Evolutionary conservation across 2,329 filamentous ascomycete genomes (phyloP).

Genomic region (Neofusicoccum cordaticola): DNA sequence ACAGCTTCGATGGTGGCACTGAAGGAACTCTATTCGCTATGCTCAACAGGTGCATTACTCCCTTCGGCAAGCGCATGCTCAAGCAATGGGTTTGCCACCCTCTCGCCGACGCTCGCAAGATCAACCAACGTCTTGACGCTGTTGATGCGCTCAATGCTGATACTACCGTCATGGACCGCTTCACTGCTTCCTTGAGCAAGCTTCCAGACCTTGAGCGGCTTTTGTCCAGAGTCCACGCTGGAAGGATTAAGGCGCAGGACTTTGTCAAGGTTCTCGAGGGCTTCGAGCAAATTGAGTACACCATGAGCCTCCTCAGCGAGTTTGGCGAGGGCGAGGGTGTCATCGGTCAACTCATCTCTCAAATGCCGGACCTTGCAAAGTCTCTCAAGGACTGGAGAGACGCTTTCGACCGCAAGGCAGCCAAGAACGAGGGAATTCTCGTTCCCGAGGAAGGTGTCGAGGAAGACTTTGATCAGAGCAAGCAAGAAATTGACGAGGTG

Average conservation of each 20-base stretch:
- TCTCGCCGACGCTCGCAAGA: slow-evolving; percentile 77
- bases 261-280: slow-evolving; percentile 92
- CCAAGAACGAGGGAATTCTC: slow-evolving; percentile 74
- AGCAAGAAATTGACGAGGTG: slow-evolving; percentile 72
- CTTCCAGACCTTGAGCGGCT: slow-evolving; percentile 92
- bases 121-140: slow-evolving; percentile 91
- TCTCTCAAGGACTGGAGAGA: slow-evolving; percentile 82
- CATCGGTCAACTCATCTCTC: slow-evolving; percentile 75
- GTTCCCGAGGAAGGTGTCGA: slow-evolving; percentile 86
- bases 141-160: slow-evolving; percentile 91
- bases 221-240: slow-evolving; percentile 91
- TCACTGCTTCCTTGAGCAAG: slow-evolving; percentile 81
- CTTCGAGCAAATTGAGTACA: slow-evolving; percentile 97
- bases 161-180: slow-evolving; percentile 74
- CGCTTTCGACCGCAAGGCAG: slow-evolving; percentile 81
- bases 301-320: slow-evolving; percentile 72
- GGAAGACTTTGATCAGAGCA: slow-evolving; percentile 84
- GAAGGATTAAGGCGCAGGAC: slow-evolving; percentile 83
- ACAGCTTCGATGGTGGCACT: slow-evolving; percentile 79
- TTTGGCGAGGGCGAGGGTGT: slow-evolving; percentile 77
- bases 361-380: slow-evolving; percentile 80
- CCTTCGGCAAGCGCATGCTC: slow-evolving; percentile 94
- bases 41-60: slow-evolving; percentile 90
- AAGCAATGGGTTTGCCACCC: slow-evolving; percentile 98
- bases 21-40: slow-evolving; percentile 89